A percentile compares a stretch with the other conserved stretches of the same genome.
These are phyloP conservation scores for Populus trichocarpa DNA, from an alignment of 441 rosid species.

Conservation along the genomic window DNA sequence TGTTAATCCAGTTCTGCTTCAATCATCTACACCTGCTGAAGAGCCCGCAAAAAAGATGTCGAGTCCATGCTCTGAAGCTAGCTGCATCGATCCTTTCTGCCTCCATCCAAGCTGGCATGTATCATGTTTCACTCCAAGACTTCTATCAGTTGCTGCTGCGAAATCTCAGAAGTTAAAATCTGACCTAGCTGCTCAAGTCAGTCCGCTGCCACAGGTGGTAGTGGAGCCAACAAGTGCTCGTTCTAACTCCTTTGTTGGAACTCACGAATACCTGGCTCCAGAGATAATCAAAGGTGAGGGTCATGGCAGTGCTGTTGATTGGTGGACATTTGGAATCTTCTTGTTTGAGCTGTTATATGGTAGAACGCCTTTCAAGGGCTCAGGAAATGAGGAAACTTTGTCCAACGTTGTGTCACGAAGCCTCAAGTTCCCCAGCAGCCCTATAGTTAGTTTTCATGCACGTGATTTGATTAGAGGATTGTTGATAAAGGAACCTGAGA, in stretches of 20 bases:
- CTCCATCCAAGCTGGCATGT: constrained; percentile 72
- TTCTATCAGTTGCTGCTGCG: constrained; percentile 51
- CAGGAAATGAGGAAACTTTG: constrained; percentile 57
- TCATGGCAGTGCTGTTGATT: constrained; percentile 75
- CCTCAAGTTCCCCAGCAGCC: constrained; percentile 56
- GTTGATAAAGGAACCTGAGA: constrained; percentile 56
- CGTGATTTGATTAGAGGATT: constrained; percentile 62
- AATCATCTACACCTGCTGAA: constrained; percentile 43
- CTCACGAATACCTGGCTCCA: constrained; percentile 72
- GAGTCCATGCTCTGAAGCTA: constrained; percentile 61
- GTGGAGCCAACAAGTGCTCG: constrained; percentile 76
- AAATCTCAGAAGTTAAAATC: constrained; percentile 52
- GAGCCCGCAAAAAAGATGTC: constrained; percentile 48
- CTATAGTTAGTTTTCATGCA: constrained; percentile 53
- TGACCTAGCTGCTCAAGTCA: constrained; percentile 50
- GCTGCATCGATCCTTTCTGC: constrained; percentile 77
- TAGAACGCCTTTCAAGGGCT: constrained; percentile 68
- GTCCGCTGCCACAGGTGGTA: constrained; percentile 64
- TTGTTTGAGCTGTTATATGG: constrained; percentile 67
- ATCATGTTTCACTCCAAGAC: constrained; percentile 71
- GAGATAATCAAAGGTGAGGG: constrained; percentile 73
- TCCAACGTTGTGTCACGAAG: constrained; percentile 54
- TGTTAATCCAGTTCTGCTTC: constrained; percentile 44
- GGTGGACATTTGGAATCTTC: constrained; percentile 80
- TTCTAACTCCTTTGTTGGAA: constrained; percentile 78